Base-by-base conservation (phyloP, 108 stramenopile genomes). In the Pinguiococcus pyrenoidosus region DNA sequence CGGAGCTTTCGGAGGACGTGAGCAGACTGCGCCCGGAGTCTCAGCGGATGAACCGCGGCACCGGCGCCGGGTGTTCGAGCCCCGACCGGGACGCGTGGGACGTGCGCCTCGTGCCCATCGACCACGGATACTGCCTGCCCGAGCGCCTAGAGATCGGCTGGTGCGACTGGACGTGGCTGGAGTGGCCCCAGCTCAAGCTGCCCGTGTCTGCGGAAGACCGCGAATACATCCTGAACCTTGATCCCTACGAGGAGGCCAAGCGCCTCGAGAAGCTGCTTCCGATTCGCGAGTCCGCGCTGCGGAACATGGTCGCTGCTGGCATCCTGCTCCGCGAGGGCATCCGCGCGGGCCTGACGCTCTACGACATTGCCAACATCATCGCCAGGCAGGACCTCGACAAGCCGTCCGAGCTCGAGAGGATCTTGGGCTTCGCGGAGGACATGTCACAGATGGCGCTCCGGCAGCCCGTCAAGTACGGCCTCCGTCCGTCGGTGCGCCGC, bases 161-260 rank as follows among this genome's bases (percentile, higher is more conserved):
- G 88, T 90, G 86, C 67, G 92, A 97, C 66, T 91, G 88, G 92
- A 89, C 88, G 43, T 97, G 95, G 95, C 66, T 97, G 22, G 87
- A 93, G 56, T 97, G 89, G 87, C 81, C 84, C 3, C 92, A 94
- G 62, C 42, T 86, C 45, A 85, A 56, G 46, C 40, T 30, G 40
- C 62, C 62, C 4, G 44, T 64, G 9, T 22, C 21, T 24, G 18
- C 33, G 27, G 27, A 14, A n/a, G 44, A 38, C 17, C 27, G 28
- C 8, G 28, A 17, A 12, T 59, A 50, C 16, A 32, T 69, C 8
- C n/a, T 25, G 5, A 0, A 29, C 8, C 37, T 58, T 8, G 54
- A 69, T 22, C 32, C 53, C 6, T 61, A 60, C 4, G 25, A 17
- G 5, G 37, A 47, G 20, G 24, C 50, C 21, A 10, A 16, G 13